A percentile compares a stretch with the other conserved stretches of the same genome.
phyloP scores from a whole-genome alignment of 768 basidiomycete genomes.

The Kockovaella imperatae region DNA sequence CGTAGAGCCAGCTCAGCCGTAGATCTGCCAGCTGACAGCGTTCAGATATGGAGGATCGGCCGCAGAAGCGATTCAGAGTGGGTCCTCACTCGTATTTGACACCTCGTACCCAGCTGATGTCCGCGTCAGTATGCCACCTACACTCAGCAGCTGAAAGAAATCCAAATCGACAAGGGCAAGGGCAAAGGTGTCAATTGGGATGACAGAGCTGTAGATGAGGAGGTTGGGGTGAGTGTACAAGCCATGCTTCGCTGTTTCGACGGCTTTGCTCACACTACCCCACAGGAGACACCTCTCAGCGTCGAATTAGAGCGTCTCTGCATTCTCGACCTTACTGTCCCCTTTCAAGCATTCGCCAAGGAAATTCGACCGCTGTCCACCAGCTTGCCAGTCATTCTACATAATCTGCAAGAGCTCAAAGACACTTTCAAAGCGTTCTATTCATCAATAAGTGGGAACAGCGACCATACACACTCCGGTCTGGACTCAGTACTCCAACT shows the following conservation, averaged over 20 bases:
- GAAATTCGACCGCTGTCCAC: conserved; percentile 33
- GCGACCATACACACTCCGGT: conserved; percentile 32
- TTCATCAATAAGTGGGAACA: conserved; percentile 16
- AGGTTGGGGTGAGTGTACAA: conserved; percentile 24
- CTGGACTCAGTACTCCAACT: conserved; percentile 39
- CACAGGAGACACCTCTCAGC: conserved; percentile 37
- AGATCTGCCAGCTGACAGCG: no score
- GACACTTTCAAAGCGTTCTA: conserved; percentile 32
- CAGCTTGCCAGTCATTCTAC: conserved; percentile 41
- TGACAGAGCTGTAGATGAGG: conserved; percentile 26
- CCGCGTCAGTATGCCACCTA: conserved; percentile 34
- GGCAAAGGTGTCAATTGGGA: conserved; percentile 32
- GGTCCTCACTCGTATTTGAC: conserved; percentile 1
- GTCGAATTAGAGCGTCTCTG: conserved; percentile 39
- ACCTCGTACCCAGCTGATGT: neutral
- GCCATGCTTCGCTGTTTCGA: neutral
- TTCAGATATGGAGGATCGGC: conserved; percentile 37
- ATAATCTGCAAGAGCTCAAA: conserved; percentile 31
- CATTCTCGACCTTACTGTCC: conserved; percentile 40
- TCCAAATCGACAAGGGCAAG: conserved; percentile 37
- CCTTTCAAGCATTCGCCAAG: conserved; percentile 36
- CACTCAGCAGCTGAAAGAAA: conserved; percentile 34
- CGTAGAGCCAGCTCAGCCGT: conserved; percentile 1
- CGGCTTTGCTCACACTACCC: neutral
- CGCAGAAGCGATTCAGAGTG: conserved; percentile 36